Base-by-base conservation (phyloP, 441 rosid genomes). In the Omphalea diandra region DNA sequence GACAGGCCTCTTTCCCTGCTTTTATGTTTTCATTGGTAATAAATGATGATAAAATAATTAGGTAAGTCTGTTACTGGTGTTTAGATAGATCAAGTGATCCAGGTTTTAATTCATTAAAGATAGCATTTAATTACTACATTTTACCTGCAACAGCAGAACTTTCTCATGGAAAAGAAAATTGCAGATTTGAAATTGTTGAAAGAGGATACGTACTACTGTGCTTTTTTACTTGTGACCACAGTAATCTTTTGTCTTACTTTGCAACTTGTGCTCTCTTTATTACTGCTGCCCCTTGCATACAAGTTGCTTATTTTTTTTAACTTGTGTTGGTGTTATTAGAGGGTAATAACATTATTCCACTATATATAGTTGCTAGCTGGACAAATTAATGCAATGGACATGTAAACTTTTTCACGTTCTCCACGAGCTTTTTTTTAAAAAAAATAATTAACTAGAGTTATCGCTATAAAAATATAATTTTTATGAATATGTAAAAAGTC, bases 11-110 rank as follows among this genome's bases (percentile, higher is more conserved):
- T 40, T 62, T 65, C 76, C 29, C 64, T 41, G 49, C 62, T 7
- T 58, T 36, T 33, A 29, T 40, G 44, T 52, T 47, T 20, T 18
- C 47, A 17, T 44, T 12, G 49, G 27, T 33, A 49, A 11, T 68
- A 40, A 68, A 57, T 69, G 69, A 63, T 71, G 59, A 61, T 61
- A 26, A 35, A 65, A 65, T 50, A 55, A 33, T 65, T 22, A 31
- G 43, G 20, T 33, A 35, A 17, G 67, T 14, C 67, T 63, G 7
- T 41, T 22, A 27, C 54, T 49, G 20, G 0, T 8, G 18, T 22
- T 14, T 27, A 26, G n/a, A 44, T 9, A 40, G 9, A 63, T 27
- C 8, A 62, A 62, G 2, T 9, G 4, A n/a, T n/a, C n/a, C n/a
- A 24, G 31, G 31, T 24, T 52, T 47, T 22, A 52, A n/a, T 15